Percentiles rank a stretch among this genome's conserved stretches.
These are phyloP conservation scores for Paecilomyces fulvus DNA, from an alignment of 2,329 filamentous ascomycete species.

Conservation along the genomic window DNA sequence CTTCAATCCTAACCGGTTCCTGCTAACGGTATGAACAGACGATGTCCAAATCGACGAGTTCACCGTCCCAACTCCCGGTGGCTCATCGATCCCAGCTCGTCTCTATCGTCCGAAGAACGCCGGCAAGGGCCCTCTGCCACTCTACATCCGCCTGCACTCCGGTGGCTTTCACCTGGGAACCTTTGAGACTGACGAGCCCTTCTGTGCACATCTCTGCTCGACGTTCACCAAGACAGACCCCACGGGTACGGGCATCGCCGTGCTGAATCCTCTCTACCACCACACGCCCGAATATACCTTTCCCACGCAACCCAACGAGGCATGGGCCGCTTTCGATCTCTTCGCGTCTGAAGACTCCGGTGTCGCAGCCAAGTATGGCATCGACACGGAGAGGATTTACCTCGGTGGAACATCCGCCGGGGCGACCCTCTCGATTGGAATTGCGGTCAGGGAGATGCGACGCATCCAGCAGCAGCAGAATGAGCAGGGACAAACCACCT, in stretches of 20 bases:
- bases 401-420: not conserved
- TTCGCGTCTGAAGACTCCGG: not conserved
- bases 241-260: not conserved
- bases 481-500: not conserved
- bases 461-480: not conserved
- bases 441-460: conserved; percentile 1
- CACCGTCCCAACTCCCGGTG: not conserved
- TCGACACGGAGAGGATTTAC: not conserved
- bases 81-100: not conserved
- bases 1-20: not conserved
- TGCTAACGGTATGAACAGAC: not conserved
- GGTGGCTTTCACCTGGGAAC: not conserved
- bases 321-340: not conserved
- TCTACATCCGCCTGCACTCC: not conserved
- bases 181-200: not conserved
- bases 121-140: not conserved
- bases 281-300: not conserved
- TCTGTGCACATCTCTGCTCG: not conserved
- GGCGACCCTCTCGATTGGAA: not conserved
- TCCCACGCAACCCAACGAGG: not conserved
- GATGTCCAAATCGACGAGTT: not conserved
- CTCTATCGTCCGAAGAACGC: not conserved
- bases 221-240: not conserved
- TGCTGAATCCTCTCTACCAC: not conserved
- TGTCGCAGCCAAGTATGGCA: not conserved